These are phyloP conservation scores for Cercospora sesami DNA, from an alignment of 2,329 filamentous ascomycete species.

Conservation along the genomic window DNA sequence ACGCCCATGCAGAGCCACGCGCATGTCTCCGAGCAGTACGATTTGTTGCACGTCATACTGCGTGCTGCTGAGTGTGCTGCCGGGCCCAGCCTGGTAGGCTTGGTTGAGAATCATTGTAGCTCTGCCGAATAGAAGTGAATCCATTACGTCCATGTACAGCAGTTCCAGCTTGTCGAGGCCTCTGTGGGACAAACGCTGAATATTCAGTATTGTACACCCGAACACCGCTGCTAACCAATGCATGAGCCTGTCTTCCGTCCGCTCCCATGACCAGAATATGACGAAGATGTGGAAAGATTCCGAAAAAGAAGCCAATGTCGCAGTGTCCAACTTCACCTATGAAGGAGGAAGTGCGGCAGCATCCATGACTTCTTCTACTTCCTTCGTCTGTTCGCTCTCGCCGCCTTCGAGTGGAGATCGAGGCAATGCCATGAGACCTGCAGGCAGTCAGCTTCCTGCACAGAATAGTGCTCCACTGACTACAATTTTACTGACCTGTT, in stretches of 20 bases:
- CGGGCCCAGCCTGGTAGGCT: neutral
- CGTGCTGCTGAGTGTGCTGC: neutral
- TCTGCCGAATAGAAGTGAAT: neutral
- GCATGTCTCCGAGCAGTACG: neutral
- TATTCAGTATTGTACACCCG: neutral
- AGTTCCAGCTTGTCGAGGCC: neutral
- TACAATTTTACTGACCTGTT: conserved; percentile 58
- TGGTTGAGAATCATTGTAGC: neutral
- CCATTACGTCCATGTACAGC: conserved; percentile 4
- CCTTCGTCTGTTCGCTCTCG: conserved; percentile 74
- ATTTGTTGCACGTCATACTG: neutral
- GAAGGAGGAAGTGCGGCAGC: conserved; percentile 82
- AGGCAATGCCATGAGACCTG: conserved; percentile 88
- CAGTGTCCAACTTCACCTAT: conserved; percentile 15
- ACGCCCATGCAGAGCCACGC: neutral
- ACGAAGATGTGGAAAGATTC: neutral
- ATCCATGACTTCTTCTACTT: conserved; percentile 92
- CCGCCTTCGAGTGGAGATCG: conserved; percentile 81
- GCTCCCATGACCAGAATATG: neutral
- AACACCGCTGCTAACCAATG: conserved; percentile 6
- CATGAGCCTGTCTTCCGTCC: neutral
- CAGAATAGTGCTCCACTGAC: neutral
- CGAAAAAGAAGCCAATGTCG: neutral
- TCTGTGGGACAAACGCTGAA: neutral
- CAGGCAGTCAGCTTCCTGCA: conserved; percentile 23